Percentiles rank a stretch among this genome's conserved stretches.
Conservation (phyloP, 805 yeast species). For the Spathaspora boniae region DNA sequence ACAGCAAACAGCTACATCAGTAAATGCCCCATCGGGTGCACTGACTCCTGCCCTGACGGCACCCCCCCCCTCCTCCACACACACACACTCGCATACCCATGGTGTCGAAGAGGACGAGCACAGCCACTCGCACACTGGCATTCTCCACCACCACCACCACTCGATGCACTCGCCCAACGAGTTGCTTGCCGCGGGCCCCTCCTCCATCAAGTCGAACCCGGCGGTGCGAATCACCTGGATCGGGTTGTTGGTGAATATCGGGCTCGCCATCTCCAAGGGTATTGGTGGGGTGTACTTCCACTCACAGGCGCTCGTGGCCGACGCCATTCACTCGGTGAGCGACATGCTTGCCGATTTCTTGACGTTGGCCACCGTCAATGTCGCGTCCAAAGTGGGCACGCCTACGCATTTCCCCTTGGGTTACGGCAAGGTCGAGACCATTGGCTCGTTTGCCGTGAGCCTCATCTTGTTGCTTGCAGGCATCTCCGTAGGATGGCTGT, state of each 20-base stretch:
- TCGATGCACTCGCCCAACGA: slow-evolving; percentile 45
- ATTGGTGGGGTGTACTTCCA: slow-evolving; percentile 89
- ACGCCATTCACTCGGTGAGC: slow-evolving; percentile 88
- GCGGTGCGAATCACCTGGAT: slow-evolving; percentile 93
- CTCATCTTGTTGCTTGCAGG: slow-evolving; percentile 84
- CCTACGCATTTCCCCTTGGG: slow-evolving; percentile 79
- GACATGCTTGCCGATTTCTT: slow-evolving; percentile 88
- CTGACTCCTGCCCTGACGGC: too few relatives aligned
- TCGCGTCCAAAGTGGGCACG: slow-evolving; percentile 52
- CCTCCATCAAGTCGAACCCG: slow-evolving; percentile 51
- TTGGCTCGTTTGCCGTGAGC: slow-evolving; percentile 88
- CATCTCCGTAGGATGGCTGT: slow-evolving; percentile 83
- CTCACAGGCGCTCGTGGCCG: slow-evolving; percentile 92
- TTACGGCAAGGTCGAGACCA: slow-evolving; percentile 87
- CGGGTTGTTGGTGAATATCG: slow-evolving; percentile 78
- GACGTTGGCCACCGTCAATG: slow-evolving; percentile 84
- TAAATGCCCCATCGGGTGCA: background rate
- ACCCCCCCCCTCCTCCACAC: too few relatives aligned
- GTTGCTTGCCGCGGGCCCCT: slow-evolving; percentile 24
- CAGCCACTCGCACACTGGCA: slow-evolving; percentile 5
- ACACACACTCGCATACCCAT: slow-evolving; percentile 8
- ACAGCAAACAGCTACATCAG: background rate
- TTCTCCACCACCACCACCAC: slow-evolving; percentile 42
- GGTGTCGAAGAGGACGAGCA: background rate
- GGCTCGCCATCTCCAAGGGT: slow-evolving; percentile 84